phyloP scores from a whole-genome alignment of 2,329 filamentous ascomycete species.

The Phaeomoniella chlamydospora region DNA sequence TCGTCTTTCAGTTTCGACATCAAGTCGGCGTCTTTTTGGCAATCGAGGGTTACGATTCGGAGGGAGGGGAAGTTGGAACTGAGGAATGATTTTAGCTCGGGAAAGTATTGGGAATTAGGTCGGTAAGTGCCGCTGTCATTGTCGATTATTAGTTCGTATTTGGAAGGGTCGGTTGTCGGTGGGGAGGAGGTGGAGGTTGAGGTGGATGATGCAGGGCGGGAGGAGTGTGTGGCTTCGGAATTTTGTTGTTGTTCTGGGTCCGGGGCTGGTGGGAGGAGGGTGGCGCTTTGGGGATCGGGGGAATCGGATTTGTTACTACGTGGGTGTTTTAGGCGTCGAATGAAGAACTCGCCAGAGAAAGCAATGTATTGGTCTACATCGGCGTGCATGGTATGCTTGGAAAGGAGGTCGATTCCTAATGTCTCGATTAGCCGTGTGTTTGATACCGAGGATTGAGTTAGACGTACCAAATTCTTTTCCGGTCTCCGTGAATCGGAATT shows the following conservation, averaged over 20 bases:
- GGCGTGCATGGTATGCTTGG: slow-evolving; percentile 95
- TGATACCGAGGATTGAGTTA: too few species aligned
- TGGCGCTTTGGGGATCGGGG: slow-evolving; percentile 28
- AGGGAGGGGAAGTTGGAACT: slow-evolving; percentile 62
- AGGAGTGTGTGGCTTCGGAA: slow-evolving; percentile 14
- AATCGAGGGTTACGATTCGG: slow-evolving; percentile 59
- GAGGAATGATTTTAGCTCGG: slow-evolving; percentile 56
- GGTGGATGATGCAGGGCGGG: neutral
- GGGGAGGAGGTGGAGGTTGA: slow-evolving; percentile 1
- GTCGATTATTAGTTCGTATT: slow-evolving; percentile 83
- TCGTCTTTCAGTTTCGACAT: slow-evolving; percentile 62
- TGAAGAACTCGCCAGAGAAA: slow-evolving; percentile 85
- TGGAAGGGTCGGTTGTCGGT: slow-evolving; percentile 35
- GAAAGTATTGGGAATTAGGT: slow-evolving; percentile 64
- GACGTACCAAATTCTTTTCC: slow-evolving; percentile 93
- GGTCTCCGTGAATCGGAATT: slow-evolving; percentile 86
- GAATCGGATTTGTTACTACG: slow-evolving; percentile 11
- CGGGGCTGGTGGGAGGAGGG: slow-evolving; percentile 28
- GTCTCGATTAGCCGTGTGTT: too few species aligned
- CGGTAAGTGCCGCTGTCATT: slow-evolving; percentile 92
- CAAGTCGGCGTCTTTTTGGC: slow-evolving; percentile 54
- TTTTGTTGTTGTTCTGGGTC: too few species aligned
- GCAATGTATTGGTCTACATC: slow-evolving; percentile 85
- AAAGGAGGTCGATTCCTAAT: slow-evolving; percentile 82
- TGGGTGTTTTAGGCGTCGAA: slow-evolving; percentile 50